Percentiles rank a stretch among this genome's conserved stretches.
Evolutionary conservation across 2,329 filamentous ascomycete genomes (phyloP).

Genomic region (Geosmithia flava): DNA sequence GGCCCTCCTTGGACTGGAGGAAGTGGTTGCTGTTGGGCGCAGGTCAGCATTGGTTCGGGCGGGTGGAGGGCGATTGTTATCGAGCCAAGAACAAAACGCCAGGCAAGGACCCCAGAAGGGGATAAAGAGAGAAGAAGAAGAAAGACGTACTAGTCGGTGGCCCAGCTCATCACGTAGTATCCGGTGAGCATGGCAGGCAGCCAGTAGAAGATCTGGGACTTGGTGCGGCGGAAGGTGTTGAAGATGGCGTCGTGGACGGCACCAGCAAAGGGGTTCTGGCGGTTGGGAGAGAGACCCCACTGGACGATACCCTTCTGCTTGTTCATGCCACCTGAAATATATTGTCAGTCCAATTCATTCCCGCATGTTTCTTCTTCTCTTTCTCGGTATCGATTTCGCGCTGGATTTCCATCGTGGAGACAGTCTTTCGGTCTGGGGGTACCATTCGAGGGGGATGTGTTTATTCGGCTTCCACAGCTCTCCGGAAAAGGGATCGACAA

Average conservation of each 20-base stretch:
- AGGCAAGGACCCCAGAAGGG: no score
- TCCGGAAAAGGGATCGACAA: neutral
- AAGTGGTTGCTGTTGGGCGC: constrained; percentile 54
- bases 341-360: constrained; percentile 6
- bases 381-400: no score
- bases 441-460: no score
- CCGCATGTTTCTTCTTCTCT: neutral
- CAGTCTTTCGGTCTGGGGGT: no score
- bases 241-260: constrained; percentile 73
- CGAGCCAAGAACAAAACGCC: no score
- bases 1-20: constrained; percentile 68
- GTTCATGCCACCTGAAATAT: constrained; percentile 30
- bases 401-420: no score
- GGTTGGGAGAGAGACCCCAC: constrained; percentile 77
- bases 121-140: no score
- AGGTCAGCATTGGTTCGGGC: constrained; percentile 6
- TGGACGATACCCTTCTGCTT: constrained; percentile 52
- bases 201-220: constrained; percentile 80
- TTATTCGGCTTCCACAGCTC: neutral
- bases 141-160: constrained; percentile 63
- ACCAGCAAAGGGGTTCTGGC: constrained; percentile 77
- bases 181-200: constrained; percentile 64
- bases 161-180: constrained; percentile 85
- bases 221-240: constrained; percentile 85
- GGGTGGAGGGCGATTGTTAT: no score